A percentile compares a stretch with the other conserved stretches of the same genome.
phyloP scores from a whole-genome alignment of 2,329 filamentous ascomycete species.

The Ophioceras dolichostomum region DNA sequence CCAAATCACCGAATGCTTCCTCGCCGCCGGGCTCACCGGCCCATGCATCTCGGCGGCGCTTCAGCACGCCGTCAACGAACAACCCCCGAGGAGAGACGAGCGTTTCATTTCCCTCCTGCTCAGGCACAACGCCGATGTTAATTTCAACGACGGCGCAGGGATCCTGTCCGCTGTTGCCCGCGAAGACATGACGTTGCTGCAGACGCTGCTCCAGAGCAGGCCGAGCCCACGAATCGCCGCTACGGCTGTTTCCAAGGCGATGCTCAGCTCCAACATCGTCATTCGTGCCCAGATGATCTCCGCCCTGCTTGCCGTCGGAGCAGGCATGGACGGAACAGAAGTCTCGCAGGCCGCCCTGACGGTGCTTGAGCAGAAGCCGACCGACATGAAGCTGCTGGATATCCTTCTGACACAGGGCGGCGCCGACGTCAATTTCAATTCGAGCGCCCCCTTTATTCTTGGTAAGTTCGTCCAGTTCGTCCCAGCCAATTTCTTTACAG shows the following conservation, averaged over 20 bases:
- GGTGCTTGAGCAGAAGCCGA: conserved; percentile 28
- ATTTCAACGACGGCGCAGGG: conserved; percentile 37
- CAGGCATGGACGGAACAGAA: conserved; percentile 20
- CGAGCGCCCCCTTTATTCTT: conserved; percentile 27
- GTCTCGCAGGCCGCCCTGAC: conserved; percentile 28
- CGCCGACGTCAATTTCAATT: conserved; percentile 38
- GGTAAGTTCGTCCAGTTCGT: conserved; percentile 19
- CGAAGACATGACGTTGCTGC: conserved; percentile 32
- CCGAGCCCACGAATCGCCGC: conserved; percentile 33
- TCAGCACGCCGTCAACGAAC: conserved; percentile 38
- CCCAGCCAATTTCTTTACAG: not conserved
- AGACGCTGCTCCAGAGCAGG: conserved; percentile 29
- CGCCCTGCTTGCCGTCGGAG: conserved; percentile 32
- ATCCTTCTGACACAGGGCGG: conserved; percentile 36
- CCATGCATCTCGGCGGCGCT: conserved; percentile 34
- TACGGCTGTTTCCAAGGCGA: conserved; percentile 32
- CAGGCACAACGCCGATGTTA: conserved; percentile 38
- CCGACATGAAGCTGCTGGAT: conserved; percentile 36
- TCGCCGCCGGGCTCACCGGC: conserved; percentile 33
- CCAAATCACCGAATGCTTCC: conserved; percentile 35
- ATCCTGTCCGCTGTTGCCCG: conserved; percentile 34
- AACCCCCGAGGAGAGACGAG: conserved; percentile 32
- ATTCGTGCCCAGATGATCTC: conserved; percentile 32
- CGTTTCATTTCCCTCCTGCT: conserved; percentile 39
- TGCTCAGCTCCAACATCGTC: conserved; percentile 28